Evolutionary conservation across 1,284 basidiomycete species (phyloP).

Genomic region (Melampsora americana): DNA sequence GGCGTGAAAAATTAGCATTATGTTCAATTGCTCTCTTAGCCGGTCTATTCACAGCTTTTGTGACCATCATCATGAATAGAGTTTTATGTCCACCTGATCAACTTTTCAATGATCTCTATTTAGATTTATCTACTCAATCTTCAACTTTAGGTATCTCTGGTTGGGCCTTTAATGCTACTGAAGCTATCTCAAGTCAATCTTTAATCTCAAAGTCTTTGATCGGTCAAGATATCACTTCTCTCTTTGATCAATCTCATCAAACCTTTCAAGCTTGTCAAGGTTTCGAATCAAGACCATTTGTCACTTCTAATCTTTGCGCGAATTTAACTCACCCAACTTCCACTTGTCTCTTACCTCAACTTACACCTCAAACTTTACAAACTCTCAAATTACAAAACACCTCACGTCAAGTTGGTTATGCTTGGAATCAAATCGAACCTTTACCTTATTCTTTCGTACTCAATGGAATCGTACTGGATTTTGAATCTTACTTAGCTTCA

Average conservation of each 20-base stretch:
- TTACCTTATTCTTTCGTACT: slow-evolving; percentile 75
- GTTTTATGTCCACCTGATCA: slow-evolving; percentile 71
- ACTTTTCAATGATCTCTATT: background rate
- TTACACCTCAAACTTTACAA: slow-evolving; percentile 49
- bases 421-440: slow-evolving; percentile 74
- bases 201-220: slow-evolving; percentile 63
- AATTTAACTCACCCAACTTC: slow-evolving; percentile 56
- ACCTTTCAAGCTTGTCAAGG: slow-evolving; percentile 64
- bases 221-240: slow-evolving; percentile 82
- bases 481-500: slow-evolving; percentile 76
- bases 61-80: slow-evolving; percentile 89
- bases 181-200: slow-evolving; percentile 59
- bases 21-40: slow-evolving; percentile 78
- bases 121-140: slow-evolving; percentile 44
- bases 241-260: slow-evolving; percentile 64
- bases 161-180: slow-evolving; percentile 71
- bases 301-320: slow-evolving; percentile 70
- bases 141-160: slow-evolving; percentile 76
- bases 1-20: slow-evolving; percentile 95
- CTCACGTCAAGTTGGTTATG: slow-evolving; percentile 70
- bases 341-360: slow-evolving; percentile 60
- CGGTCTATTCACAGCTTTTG: slow-evolving; percentile 79
- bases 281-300: slow-evolving; percentile 63
- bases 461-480: slow-evolving; percentile 90
- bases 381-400: slow-evolving; percentile 66